A percentile compares a stretch with the other conserved stretches of the same genome.
Conservation (phyloP, 2,329 filamentous ascomycete species). For the Golovinomyces cichoracearum region DNA sequence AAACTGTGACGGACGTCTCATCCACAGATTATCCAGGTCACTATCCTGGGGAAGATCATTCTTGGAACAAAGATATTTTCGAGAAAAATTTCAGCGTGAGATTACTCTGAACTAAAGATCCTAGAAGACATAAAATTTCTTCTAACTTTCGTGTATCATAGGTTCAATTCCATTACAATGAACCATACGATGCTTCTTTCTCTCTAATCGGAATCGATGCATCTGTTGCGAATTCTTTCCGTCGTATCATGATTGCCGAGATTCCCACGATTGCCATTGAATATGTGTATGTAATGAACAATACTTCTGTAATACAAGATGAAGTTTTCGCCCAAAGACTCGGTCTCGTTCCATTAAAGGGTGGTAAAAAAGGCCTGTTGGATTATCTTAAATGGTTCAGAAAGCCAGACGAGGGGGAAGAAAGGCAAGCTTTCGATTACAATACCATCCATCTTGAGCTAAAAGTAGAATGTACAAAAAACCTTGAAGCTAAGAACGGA, state of each 20-base stretch:
- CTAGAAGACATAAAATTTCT: background rate
- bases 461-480: conserved; percentile 55
- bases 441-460: conserved; percentile 69
- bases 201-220: conserved; percentile 81
- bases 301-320: conserved; percentile 93
- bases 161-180: conserved; percentile 65
- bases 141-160: conserved; percentile 12
- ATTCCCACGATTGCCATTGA: conserved; percentile 88
- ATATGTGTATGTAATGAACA: conserved; percentile 77
- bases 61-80: conserved; percentile 54
- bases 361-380: conserved; percentile 45
- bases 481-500: conserved; percentile 39
- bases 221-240: conserved; percentile 86
- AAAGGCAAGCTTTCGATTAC: conserved; percentile 39
- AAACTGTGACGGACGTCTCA: conserved; percentile 70
- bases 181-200: conserved; percentile 54
- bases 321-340: conserved; percentile 81
- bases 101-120: background rate
- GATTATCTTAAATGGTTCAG: conserved; percentile 62
- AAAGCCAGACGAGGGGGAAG: conserved; percentile 39
- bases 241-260: conserved; percentile 82
- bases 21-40: conserved; percentile 66
- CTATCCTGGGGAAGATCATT: conserved; percentile 52
- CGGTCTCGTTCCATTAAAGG: conserved; percentile 72
- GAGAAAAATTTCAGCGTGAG: conserved; percentile 28